These are phyloP conservation scores for Leptographium galeiforme DNA, from an alignment of 2,329 filamentous ascomycete genomes.

Conservation along the genomic window DNA sequence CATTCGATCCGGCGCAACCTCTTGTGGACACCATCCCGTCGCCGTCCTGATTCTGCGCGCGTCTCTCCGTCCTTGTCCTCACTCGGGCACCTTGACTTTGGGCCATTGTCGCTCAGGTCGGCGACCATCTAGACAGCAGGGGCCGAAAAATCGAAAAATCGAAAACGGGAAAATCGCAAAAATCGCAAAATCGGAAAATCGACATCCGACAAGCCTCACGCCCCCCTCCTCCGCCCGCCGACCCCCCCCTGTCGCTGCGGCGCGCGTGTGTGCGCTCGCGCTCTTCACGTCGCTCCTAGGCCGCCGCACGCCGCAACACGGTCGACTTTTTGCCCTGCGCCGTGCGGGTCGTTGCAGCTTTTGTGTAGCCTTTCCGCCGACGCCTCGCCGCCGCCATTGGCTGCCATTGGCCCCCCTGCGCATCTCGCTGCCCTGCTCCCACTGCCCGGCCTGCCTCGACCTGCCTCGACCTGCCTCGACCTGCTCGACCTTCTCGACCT, in stretches of 20 bases:
- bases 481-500: neutral
- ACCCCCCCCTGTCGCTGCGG: neutral
- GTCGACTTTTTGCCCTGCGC: too few species aligned
- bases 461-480: neutral
- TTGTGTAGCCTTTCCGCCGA: neutral
- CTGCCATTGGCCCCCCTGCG: neutral
- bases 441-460: neutral
- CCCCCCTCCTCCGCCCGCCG: neutral
- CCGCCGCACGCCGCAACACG: neutral
- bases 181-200: neutral
- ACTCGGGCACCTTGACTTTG: slow-evolving; percentile 3
- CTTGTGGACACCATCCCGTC: neutral
- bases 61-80: neutral
- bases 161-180: neutral
- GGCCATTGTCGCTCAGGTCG: slow-evolving; percentile 5
- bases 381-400: neutral
- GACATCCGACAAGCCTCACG: neutral
- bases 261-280: neutral
- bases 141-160: neutral
- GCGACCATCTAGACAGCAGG: slow-evolving; percentile 1
- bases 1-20: neutral
- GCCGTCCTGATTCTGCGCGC: neutral
- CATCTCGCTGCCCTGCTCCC: neutral
- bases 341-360: neutral
- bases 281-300: neutral